phyloP scores from a whole-genome alignment of 345 rosid species.

The Eucalyptus tenuipes region DNA sequence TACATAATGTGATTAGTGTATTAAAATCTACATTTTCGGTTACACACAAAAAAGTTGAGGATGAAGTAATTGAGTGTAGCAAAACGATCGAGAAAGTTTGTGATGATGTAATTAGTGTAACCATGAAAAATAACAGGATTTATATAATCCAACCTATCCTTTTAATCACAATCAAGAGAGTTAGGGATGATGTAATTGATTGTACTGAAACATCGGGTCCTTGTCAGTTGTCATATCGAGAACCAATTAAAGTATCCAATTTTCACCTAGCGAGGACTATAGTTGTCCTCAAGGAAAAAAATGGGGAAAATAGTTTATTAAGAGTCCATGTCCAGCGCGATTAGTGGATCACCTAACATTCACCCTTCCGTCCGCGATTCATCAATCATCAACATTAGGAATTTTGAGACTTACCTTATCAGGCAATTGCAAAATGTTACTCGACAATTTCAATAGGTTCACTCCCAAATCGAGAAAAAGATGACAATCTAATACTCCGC shows the following conservation, averaged over 20 bases:
- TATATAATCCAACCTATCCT: not conserved
- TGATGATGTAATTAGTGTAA: not conserved
- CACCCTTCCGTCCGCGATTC: not conserved
- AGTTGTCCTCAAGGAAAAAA: not conserved
- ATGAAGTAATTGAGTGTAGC: not conserved
- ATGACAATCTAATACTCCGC: not conserved
- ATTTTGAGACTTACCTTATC: not conserved
- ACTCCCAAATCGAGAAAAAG: not conserved
- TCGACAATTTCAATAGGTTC: not conserved
- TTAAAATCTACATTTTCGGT: not conserved
- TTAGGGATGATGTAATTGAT: not conserved
- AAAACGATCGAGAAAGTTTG: not conserved
- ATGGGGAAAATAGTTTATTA: not conserved
- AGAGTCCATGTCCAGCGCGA: not conserved
- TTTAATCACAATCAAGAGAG: not conserved
- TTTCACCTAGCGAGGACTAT: not conserved
- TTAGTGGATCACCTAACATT: not conserved
- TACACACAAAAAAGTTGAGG: not conserved
- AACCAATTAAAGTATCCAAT: not conserved
- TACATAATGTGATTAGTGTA: not conserved
- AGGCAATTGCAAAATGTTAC: not conserved
- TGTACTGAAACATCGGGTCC: not conserved
- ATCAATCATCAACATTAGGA: not conserved
- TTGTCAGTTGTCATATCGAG: not conserved
- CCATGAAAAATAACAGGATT: not conserved